phyloP scores from a whole-genome alignment of 192 early-diverging fungal species.

The Spizellomyces sp. region DNA sequence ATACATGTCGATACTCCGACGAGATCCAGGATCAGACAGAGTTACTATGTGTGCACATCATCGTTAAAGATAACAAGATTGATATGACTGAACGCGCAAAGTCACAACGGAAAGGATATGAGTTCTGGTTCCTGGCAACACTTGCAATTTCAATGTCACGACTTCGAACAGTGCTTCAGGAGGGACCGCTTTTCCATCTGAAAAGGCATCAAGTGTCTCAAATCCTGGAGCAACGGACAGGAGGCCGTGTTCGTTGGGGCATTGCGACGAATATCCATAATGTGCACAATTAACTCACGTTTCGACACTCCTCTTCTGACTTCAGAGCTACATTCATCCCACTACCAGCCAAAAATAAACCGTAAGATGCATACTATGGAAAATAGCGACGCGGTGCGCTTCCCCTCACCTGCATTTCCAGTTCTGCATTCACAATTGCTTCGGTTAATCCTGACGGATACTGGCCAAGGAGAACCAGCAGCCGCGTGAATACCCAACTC shows the following conservation, averaged over 20 bases:
- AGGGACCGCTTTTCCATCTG: constrained; percentile 7
- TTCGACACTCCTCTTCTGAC: neutral
- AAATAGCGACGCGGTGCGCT: neutral
- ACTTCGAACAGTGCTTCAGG: constrained; percentile 16
- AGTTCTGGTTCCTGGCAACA: constrained; percentile 19
- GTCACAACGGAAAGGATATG: neutral
- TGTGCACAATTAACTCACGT: neutral
- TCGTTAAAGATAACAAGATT: too few species aligned
- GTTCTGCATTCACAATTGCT: constrained; percentile 14
- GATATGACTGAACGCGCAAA: too few species aligned
- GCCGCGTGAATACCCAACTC: constrained; percentile 11
- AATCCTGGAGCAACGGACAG: constrained; percentile 2
- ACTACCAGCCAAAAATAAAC: neutral
- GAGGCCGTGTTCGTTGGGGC: too few species aligned
- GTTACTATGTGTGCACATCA: neutral
- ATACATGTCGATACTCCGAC: constrained; percentile 18
- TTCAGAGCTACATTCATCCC: constrained; percentile 7
- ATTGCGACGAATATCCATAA: too few species aligned
- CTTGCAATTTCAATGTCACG: neutral
- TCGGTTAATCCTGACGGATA: constrained; percentile 25
- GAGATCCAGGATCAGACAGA: neutral
- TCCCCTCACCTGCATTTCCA: constrained; percentile 18
- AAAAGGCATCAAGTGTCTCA: constrained; percentile 2
- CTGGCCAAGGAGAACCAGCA: constrained; percentile 10
- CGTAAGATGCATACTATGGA: neutral